phyloP scores from a whole-genome alignment of 371 early-diverging fungal species.

The Circinella umbellata region DNA sequence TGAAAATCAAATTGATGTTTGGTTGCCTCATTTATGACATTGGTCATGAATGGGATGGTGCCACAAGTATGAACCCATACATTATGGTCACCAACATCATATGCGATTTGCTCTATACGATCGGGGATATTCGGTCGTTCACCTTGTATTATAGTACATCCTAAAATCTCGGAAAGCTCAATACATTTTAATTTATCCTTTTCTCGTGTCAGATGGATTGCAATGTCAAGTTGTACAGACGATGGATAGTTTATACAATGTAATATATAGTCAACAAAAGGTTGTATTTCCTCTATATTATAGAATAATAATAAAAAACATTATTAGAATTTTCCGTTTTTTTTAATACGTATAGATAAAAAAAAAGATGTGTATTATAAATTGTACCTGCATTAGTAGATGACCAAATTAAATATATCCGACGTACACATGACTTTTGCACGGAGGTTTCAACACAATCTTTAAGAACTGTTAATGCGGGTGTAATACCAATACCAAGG shows the following conservation, averaged over 20 bases:
- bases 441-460: conserved; percentile 38
- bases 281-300: conserved; percentile 13
- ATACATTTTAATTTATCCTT: conserved; percentile 7
- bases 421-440: conserved; percentile 23
- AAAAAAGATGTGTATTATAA: not conserved
- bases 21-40: conserved; percentile 37
- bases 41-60: conserved; percentile 31
- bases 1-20: conserved; percentile 32
- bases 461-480: conserved; percentile 43
- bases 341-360: not conserved
- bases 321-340: not conserved
- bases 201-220: conserved; percentile 40
- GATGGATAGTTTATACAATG: conserved; percentile 6
- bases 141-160: conserved; percentile 15
- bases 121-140: conserved; percentile 27
- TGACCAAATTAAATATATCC: conserved; percentile 14
- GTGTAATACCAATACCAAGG: conserved; percentile 51
- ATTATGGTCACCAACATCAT: conserved; percentile 11
- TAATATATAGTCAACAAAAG: conserved; percentile 5
- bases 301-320: not conserved
- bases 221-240: conserved; percentile 22
- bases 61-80: conserved; percentile 47
- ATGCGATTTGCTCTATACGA: conserved; percentile 25
- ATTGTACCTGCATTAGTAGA: conserved; percentile 9
- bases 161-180: conserved; percentile 22